Evolutionary conservation across 129 eudicot species (phyloP).

Genomic region (Escallonia herrerae): DNA sequence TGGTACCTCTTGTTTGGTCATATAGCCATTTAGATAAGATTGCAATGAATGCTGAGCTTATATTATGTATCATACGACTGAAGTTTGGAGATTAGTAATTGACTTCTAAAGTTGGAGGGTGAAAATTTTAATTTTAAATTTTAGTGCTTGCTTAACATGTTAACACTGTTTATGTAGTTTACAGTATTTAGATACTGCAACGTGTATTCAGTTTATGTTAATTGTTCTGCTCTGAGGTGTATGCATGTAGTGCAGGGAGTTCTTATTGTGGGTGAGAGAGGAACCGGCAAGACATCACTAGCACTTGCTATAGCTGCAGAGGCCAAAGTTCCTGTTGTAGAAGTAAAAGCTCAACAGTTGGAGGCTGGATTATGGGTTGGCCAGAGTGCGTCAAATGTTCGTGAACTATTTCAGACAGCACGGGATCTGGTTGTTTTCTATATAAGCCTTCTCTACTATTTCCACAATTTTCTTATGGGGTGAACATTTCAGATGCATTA

Average conservation of each 20-base stretch:
- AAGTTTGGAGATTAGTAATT: no score
- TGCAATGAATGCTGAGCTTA: no score
- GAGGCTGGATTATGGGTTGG: slow-evolving; percentile 85
- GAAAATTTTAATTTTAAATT: not conserved
- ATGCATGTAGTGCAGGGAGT: slow-evolving; percentile 56
- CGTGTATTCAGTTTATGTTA: not conserved
- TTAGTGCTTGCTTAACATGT: slow-evolving; percentile 9
- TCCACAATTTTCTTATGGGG: not conserved
- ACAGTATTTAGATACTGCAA: not conserved
- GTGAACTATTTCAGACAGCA: slow-evolving; percentile 90
- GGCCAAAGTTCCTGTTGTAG: slow-evolving; percentile 87
- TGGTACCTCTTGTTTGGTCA: no score
- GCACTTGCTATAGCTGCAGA: slow-evolving; percentile 96
- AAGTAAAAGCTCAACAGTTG: slow-evolving; percentile 71
- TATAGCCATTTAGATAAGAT: no score
- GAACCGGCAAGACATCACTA: slow-evolving; percentile 88
- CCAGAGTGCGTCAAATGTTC: slow-evolving; percentile 91
- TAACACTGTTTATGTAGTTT: slow-evolving; percentile 5
- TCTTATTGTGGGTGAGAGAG: slow-evolving; percentile 90
- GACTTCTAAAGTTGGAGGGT: no score
- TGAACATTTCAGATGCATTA: no score
- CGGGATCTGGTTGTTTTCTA: slow-evolving; percentile 68
- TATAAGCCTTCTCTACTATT: slow-evolving; percentile 2
- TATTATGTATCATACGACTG: no score
- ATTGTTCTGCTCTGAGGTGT: slow-evolving; percentile 10